phyloP scores from a whole-genome alignment of 352 stramenopile genomes.

The Plasmopara viticola region DNA sequence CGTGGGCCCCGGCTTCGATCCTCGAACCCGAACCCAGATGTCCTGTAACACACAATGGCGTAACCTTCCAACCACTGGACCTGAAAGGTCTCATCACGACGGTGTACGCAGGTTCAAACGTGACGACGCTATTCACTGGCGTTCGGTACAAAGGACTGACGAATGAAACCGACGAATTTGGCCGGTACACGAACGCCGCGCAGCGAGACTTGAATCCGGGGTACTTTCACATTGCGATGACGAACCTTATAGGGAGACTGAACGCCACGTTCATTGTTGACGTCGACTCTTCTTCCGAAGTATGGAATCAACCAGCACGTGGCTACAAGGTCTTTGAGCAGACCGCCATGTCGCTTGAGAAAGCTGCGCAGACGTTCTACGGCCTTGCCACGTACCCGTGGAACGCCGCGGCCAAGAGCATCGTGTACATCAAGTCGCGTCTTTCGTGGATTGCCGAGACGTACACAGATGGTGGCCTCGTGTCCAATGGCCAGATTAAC shows the following conservation, averaged over 20 bases:
- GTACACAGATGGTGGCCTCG: conserved; percentile 27
- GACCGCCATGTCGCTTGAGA: conserved; percentile 23
- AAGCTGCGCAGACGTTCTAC: conserved; percentile 28
- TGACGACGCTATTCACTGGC: conserved; percentile 36
- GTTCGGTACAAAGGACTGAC: conserved; percentile 26
- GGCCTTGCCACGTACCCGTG: conserved; percentile 39
- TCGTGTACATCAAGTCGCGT: conserved; percentile 35
- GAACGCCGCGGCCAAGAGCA: conserved; percentile 29
- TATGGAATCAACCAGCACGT: conserved; percentile 56
- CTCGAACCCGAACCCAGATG: conserved; percentile 37
- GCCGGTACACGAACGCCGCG: conserved; percentile 29
- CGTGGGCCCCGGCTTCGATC: conserved; percentile 34
- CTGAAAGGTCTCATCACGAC: conserved; percentile 35
- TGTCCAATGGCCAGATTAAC: conserved; percentile 19
- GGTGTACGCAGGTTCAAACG: conserved; percentile 28
- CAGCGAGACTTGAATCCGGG: conserved; percentile 41
- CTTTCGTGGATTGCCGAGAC: conserved; percentile 42
- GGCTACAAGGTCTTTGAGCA: conserved; percentile 43
- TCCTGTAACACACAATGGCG: conserved; percentile 29
- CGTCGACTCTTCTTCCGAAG: conserved; percentile 24
- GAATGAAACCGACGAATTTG: conserved; percentile 29
- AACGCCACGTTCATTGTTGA: conserved; percentile 39
- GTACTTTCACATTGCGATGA: conserved; percentile 37
- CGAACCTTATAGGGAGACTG: conserved; percentile 37
- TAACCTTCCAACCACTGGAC: conserved; percentile 35